Evolutionary conservation across 2,329 filamentous ascomycete species (phyloP).

Genomic region (Verticillium albo-atrum): DNA sequence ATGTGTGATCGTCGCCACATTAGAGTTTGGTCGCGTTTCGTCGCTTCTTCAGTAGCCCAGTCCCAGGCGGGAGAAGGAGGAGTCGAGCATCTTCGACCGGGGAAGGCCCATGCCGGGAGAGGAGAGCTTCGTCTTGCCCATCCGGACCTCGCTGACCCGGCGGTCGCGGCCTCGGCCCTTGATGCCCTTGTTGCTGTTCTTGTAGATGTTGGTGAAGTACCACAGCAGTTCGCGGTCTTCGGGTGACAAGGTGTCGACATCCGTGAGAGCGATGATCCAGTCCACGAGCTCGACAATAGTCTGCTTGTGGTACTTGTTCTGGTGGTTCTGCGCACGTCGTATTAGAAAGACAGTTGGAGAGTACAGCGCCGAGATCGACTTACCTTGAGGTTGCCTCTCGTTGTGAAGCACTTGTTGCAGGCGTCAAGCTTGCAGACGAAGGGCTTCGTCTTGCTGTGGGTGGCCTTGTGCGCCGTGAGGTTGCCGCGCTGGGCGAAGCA

Average conservation of each 20-base stretch:
- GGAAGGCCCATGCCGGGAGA: not conserved
- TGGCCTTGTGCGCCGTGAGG: slow-evolving; percentile 76
- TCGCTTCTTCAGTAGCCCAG: not conserved
- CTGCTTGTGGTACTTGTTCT: slow-evolving; percentile 87
- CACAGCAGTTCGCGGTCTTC: slow-evolving; percentile 73
- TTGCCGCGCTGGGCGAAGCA: slow-evolving; percentile 83
- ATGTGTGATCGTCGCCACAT: not conserved
- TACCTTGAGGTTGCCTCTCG: slow-evolving; percentile 89
- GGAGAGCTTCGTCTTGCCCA: slow-evolving; percentile 10
- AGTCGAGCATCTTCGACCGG: not conserved
- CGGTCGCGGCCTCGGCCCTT: slow-evolving; percentile 89
- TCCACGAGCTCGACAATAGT: slow-evolving; percentile 65
- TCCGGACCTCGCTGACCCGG: slow-evolving; percentile 43
- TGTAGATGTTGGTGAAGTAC: slow-evolving; percentile 86
- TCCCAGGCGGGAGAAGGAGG: not conserved
- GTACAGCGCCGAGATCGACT: slow-evolving; percentile 5
- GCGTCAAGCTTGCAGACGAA: slow-evolving; percentile 77
- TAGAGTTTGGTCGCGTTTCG: not conserved
- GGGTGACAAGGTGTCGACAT: slow-evolving; percentile 59
- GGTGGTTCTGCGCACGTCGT: slow-evolving; percentile 60
- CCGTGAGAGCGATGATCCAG: slow-evolving; percentile 61
- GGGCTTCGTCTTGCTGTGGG: slow-evolving; percentile 72
- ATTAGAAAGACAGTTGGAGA: not conserved
- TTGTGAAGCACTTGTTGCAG: slow-evolving; percentile 85
- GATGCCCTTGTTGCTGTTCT: slow-evolving; percentile 97